A percentile compares a stretch with the other conserved stretches of the same genome.
These are phyloP conservation scores for Arctium lappa DNA, from an alignment of 129 eudicot genomes.

Conservation along the genomic window DNA sequence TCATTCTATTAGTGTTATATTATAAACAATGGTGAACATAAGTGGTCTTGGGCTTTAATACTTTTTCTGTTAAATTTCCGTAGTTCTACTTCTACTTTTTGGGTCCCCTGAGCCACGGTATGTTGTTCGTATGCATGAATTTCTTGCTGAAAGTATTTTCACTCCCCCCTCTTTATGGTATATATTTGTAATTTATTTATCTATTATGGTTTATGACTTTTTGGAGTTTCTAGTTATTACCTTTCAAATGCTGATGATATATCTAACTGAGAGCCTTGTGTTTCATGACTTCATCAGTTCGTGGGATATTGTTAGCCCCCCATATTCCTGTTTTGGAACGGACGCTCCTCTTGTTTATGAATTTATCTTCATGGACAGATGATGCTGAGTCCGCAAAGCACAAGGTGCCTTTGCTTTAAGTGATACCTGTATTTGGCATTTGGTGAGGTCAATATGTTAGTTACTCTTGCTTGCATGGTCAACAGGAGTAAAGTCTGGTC, in stretches of 20 bases:
- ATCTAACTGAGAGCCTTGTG: neutral
- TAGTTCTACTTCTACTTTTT: neutral
- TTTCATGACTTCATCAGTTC: neutral
- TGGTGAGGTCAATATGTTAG: constrained; percentile 43
- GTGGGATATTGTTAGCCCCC: constrained; percentile 15
- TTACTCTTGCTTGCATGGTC: constrained; percentile 4
- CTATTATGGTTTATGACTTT: neutral
- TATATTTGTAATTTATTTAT: neutral
- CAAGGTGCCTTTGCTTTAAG: constrained; percentile 63
- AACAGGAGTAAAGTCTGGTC: constrained; percentile 96
- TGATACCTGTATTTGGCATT: constrained; percentile 55
- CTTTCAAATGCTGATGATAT: constrained; percentile 81
- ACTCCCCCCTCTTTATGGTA: neutral
- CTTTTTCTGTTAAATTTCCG: neutral
- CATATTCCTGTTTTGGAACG: constrained; percentile 37
- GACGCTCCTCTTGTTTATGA: constrained; percentile 57
- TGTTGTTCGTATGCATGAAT: neutral
- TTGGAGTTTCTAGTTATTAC: constrained; percentile 95
- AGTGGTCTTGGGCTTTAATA: no score
- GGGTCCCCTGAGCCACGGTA: no score
- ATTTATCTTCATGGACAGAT: constrained; percentile 55
- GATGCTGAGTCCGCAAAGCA: constrained; percentile 53
- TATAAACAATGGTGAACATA: neutral
- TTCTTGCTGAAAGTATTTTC: neutral
- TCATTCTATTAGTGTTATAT: neutral